A percentile compares a stretch with the other conserved stretches of the same genome.
phyloP scores from a whole-genome alignment of 1,284 basidiomycete genomes.

The Omphalotus olearius region DNA sequence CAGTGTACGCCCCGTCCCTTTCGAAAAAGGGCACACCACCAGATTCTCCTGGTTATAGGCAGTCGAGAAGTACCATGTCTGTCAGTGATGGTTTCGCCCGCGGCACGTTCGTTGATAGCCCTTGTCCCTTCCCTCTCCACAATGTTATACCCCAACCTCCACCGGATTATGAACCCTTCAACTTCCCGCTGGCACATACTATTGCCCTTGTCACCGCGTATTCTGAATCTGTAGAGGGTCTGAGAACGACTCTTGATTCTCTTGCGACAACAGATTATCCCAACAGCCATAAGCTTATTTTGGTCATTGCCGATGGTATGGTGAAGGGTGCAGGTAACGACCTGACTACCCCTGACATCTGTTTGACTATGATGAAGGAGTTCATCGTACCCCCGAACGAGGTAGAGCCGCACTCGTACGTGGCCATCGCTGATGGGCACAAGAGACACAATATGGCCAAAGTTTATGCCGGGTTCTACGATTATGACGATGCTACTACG shows the following conservation, averaged over 20 bases:
- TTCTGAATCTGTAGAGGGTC: slow-evolving; percentile 94
- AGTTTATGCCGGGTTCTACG: slow-evolving; percentile 97
- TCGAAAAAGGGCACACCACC: slow-evolving; percentile 63
- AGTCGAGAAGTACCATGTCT: slow-evolving; percentile 82
- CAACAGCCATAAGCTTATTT: slow-evolving; percentile 94
- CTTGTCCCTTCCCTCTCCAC: slow-evolving; percentile 88
- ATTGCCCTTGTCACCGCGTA: slow-evolving; percentile 98
- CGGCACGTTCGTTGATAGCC: slow-evolving; percentile 53
- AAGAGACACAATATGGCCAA: slow-evolving; percentile 99
- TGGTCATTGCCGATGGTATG: slow-evolving; percentile 98
- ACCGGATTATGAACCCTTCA: slow-evolving; percentile 90
- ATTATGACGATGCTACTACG: slow-evolving; percentile 90
- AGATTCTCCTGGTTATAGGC: slow-evolving; percentile 70
- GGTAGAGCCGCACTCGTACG: slow-evolving; percentile 94
- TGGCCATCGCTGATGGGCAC: slow-evolving; percentile 98
- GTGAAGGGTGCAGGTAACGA: slow-evolving; percentile 93
- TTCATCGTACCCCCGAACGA: slow-evolving; percentile 81
- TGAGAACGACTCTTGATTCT: slow-evolving; percentile 96
- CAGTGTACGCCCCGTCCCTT: slow-evolving; percentile 53
- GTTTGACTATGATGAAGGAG: slow-evolving; percentile 97
- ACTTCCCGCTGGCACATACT: slow-evolving; percentile 91
- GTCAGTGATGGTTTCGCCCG: slow-evolving; percentile 44
- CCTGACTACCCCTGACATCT: slow-evolving; percentile 91
- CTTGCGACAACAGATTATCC: slow-evolving; percentile 98
- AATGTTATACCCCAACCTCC: slow-evolving; percentile 94